Evolutionary conservation across 495 filamentous ascomycete species (phyloP), one percentile per base, ranked within the genome.

Genomic region (Penicillium tannophilum): DNA sequence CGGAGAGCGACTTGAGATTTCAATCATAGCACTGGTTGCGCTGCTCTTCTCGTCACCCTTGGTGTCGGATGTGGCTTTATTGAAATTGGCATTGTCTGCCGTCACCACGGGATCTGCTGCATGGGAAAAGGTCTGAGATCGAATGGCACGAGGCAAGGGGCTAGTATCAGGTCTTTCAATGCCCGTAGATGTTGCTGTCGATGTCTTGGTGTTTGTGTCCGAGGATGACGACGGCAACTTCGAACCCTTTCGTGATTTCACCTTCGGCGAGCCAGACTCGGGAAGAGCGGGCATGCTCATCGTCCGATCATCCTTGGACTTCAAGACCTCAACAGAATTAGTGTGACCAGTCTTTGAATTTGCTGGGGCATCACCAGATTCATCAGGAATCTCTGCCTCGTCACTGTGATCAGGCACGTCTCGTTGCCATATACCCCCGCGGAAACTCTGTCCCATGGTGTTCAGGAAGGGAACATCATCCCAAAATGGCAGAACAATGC

Each of bases 401-500:
- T 76, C 67, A 58, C 82, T 82, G 3, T 67, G 45, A 14, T 71
- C 73, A 5, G 78, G 62, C 69, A 72, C 76, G 28, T 89, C 87
- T 54, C 86, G 84, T 58, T 82, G 75, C 84, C 91, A 98, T n/a
- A 98, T 90, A 1, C 95, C 94, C 16, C 92, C 94, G 58, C 94
- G 83, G 79, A 91, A 92, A 26, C 75, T 70, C 65, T 96, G 90
- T 45, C 82, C 73, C 35, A 84, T 74, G 6, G 91, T 97, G 61
- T 90, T 84, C 64, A 88, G 86, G 74, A 98, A 98, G 4, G 94
- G 91, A 2, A 88, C 83, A 70, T 98, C 94, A 58, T 98, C 94
- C 91, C 93, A 98, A 66, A 95, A 91, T 1, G 95, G 95, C 47
- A 89, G 77, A n/a, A 98, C 94, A 9, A 97, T 71, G 16, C 92